A percentile compares a stretch with the other conserved stretches of the same genome.
These are phyloP conservation scores for Kurtzmaniella quercitrusa DNA, from an alignment of 1,139 yeast genomes.

Conservation along the genomic window DNA sequence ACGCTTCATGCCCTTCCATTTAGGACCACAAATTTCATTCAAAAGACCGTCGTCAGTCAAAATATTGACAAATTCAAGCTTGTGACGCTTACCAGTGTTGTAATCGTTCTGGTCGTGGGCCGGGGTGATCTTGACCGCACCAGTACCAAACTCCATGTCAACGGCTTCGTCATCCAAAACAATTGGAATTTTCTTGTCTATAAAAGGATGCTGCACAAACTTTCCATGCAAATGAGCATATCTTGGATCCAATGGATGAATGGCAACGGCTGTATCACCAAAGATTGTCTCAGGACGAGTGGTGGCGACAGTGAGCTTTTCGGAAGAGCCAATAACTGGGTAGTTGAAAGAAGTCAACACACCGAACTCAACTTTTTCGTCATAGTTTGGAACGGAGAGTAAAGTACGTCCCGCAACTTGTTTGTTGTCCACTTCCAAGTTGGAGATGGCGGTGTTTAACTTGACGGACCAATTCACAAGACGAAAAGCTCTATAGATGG, in stretches of 20 bases:
- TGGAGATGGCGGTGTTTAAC: slow-evolving; percentile 91
- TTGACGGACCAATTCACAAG: slow-evolving; percentile 96
- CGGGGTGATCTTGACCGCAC: slow-evolving; percentile 98
- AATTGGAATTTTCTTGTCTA: slow-evolving; percentile 82
- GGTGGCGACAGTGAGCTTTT: slow-evolving; percentile 87
- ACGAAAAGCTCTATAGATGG: slow-evolving; percentile 90
- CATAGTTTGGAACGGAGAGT: slow-evolving; percentile 85
- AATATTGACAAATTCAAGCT: slow-evolving; percentile 83
- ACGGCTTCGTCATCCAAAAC: slow-evolving; percentile 89
- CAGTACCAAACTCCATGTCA: slow-evolving; percentile 99
- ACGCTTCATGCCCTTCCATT: slow-evolving; percentile 86
- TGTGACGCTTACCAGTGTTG: slow-evolving; percentile 90
- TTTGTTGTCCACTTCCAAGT: slow-evolving; percentile 93
- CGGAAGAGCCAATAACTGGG: slow-evolving; percentile 84
- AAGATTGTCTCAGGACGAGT: slow-evolving; percentile 98
- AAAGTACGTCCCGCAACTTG: slow-evolving; percentile 79
- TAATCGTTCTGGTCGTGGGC: slow-evolving; percentile 98
- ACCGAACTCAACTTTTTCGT: slow-evolving; percentile 90
- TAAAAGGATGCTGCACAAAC: slow-evolving; percentile 84
- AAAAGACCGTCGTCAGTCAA: slow-evolving; percentile 88
- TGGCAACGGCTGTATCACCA: slow-evolving; percentile 97
- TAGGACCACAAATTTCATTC: slow-evolving; percentile 86
- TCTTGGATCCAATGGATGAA: slow-evolving; percentile 91
- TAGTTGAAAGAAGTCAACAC: slow-evolving; percentile 92
- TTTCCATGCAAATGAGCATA: slow-evolving; percentile 95